Percentiles rank a stretch among this genome's conserved stretches.
Evolutionary conservation across 169 alveolate genomes (phyloP).

Genomic region (Cyclospora cayetanensis): DNA sequence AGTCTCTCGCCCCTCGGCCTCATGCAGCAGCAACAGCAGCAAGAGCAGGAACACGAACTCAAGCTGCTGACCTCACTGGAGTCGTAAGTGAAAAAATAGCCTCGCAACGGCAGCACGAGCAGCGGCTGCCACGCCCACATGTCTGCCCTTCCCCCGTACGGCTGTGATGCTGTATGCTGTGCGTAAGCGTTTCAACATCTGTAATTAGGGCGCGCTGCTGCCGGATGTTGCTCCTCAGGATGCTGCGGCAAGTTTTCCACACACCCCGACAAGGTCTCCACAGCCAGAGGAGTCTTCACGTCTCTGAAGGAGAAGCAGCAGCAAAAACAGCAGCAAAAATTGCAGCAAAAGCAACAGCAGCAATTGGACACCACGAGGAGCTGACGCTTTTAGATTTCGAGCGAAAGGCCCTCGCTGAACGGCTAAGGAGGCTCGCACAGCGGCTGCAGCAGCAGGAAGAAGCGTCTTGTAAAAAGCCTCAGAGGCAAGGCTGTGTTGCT

Average conservation of each 20-base stretch:
- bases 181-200: no score
- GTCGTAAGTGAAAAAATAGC: no score
- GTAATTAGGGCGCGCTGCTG: no score
- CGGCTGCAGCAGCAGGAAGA: slow-evolving; percentile 4
- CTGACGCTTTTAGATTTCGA: not conserved
- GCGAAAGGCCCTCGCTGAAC: slow-evolving; percentile 49
- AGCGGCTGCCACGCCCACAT: not conserved
- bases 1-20: no score
- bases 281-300: no score
- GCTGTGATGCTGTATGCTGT: not conserved
- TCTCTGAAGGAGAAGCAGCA: slow-evolving; percentile 38
- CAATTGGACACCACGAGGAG: not conserved
- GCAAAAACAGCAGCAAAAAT: slow-evolving; percentile 11
- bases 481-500: no score
- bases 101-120: slow-evolving; percentile 3
- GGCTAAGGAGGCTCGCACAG: slow-evolving; percentile 48
- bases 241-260: slow-evolving; percentile 29
- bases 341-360: slow-evolving; percentile 1
- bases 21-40: slow-evolving; percentile 15
- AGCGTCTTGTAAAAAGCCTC: not conserved
- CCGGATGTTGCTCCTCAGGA: slow-evolving; percentile 4
- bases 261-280: no score
- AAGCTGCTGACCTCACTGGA: not conserved
- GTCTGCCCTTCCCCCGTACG: not conserved
- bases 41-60: not conserved